Evolutionary conservation across 306 rosid species (phyloP).

Genomic region (Lathyrus tuberosus): DNA sequence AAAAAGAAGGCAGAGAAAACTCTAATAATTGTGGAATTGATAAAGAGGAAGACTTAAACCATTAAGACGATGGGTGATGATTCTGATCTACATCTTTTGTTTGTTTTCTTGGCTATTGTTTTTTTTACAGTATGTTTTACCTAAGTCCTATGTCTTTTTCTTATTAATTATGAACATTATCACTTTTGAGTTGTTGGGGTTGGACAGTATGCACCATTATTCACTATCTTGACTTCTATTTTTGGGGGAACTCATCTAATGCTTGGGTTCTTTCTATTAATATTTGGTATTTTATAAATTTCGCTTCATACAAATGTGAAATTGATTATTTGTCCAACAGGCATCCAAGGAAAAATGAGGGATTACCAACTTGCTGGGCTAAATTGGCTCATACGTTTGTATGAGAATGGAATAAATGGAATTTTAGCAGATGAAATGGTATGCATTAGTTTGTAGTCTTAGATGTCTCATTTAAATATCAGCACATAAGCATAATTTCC

Average conservation of each 20-base stretch:
- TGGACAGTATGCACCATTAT: not conserved
- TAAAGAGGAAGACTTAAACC: not conserved
- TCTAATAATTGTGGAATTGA: not conserved
- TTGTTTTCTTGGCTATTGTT: not conserved
- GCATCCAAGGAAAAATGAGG: constrained; percentile 98
- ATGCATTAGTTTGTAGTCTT: constrained; percentile 24
- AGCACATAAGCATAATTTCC: not conserved
- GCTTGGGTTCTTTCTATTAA: constrained; percentile 21
- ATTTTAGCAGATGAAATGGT: constrained; percentile 99
- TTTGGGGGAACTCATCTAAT: not conserved
- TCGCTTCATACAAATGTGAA: constrained; percentile 21
- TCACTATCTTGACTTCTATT: not conserved
- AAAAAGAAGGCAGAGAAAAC: not conserved
- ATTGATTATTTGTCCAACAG: constrained; percentile 48
- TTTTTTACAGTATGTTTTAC: not conserved
- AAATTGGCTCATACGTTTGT: constrained; percentile 93
- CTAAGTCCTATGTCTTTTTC: not conserved
- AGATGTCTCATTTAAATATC: constrained; percentile 10
- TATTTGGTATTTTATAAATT: constrained; percentile 2
- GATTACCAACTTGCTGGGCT: constrained; percentile 99
- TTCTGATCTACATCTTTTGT: not conserved
- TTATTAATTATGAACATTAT: not conserved
- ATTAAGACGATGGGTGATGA: not conserved
- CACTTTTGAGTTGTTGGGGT: not conserved
- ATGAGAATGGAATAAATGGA: constrained; percentile 98